A percentile compares a stretch with the other conserved stretches of the same genome.
Conservation (phyloP, 2,329 filamentous ascomycete species). For the Colletotrichum eleusines region DNA sequence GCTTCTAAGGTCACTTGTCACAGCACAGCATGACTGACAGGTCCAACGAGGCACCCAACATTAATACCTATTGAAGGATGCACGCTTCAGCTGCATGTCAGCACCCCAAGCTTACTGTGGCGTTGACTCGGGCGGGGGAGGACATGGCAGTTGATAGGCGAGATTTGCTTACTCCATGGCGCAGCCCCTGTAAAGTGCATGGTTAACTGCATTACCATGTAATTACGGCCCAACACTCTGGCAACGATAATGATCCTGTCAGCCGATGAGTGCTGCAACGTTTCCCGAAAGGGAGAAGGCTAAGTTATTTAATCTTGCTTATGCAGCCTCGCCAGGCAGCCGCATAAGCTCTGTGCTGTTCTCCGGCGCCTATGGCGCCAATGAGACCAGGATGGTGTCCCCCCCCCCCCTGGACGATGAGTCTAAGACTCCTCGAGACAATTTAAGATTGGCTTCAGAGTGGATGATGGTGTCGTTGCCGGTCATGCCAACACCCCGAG, state of each 20-base stretch:
- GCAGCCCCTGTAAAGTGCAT: constrained; percentile 8
- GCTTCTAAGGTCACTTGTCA: constrained; percentile 6
- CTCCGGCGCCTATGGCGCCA: background rate
- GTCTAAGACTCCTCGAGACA: background rate
- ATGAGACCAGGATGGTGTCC: background rate
- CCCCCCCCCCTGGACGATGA: too few species aligned
- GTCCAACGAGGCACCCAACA: background rate
- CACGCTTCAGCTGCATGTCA: constrained; percentile 4
- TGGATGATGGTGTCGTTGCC: background rate
- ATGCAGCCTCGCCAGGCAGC: background rate
- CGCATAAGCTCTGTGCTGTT: background rate
- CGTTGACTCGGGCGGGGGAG: background rate
- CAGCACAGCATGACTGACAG: background rate
- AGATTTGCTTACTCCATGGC: background rate
- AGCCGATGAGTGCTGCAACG: too few species aligned
- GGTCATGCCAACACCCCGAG: background rate
- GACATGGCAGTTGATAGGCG: background rate
- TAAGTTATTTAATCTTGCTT: background rate
- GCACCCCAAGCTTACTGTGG: background rate
- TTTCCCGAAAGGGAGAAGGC: background rate
- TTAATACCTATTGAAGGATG: background rate
- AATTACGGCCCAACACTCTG: background rate
- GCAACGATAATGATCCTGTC: background rate
- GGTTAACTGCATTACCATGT: background rate
- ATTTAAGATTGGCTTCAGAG: background rate